These are phyloP conservation scores for Mycoemilia scoparia DNA, from an alignment of 192 early-diverging fungal species.

Conservation along the genomic window DNA sequence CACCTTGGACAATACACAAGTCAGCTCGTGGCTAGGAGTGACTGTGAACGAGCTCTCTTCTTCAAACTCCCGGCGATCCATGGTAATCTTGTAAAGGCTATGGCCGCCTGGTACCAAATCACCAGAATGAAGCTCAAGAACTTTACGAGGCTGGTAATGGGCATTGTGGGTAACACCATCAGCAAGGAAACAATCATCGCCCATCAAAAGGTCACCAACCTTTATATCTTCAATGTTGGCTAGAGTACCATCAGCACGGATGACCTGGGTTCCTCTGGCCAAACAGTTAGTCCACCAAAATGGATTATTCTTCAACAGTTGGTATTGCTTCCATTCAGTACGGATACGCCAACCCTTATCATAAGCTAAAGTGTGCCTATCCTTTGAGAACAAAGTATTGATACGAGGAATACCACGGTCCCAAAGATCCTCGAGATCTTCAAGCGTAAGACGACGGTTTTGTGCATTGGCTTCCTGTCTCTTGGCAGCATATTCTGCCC, in stretches of 20 bases:
- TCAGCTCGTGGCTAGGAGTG: too few relatives aligned
- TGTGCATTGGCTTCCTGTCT: constrained; percentile 91
- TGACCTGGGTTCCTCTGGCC: constrained; percentile 14
- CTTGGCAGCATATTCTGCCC: constrained; percentile 97
- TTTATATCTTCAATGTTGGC: constrained; percentile 13
- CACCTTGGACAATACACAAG: too few relatives aligned
- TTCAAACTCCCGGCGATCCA: too few relatives aligned
- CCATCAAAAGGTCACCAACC: constrained; percentile 22
- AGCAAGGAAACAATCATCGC: too few relatives aligned
- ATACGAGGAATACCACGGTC: constrained; percentile 97
- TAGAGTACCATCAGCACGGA: constrained; percentile 13
- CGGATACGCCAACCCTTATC: constrained; percentile 98
- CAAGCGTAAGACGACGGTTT: constrained; percentile 91
- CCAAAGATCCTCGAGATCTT: constrained; percentile 97
- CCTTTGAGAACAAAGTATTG: constrained; percentile 97
- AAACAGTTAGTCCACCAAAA: constrained; percentile 84
- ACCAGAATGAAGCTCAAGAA: too few relatives aligned
- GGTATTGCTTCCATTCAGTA: constrained; percentile 95
- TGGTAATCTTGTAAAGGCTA: too few relatives aligned
- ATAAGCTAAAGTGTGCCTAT: constrained; percentile 95
- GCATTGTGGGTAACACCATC: too few relatives aligned
- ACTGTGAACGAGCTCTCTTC: too few relatives aligned
- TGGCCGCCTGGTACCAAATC: too few relatives aligned
- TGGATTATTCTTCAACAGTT: constrained; percentile 84
- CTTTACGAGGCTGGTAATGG: constrained; percentile 2